A percentile compares a stretch with the other conserved stretches of the same genome.
Evolutionary conservation across 139 green algal species (phyloP).

Genomic region (Trebouxia sp.): DNA sequence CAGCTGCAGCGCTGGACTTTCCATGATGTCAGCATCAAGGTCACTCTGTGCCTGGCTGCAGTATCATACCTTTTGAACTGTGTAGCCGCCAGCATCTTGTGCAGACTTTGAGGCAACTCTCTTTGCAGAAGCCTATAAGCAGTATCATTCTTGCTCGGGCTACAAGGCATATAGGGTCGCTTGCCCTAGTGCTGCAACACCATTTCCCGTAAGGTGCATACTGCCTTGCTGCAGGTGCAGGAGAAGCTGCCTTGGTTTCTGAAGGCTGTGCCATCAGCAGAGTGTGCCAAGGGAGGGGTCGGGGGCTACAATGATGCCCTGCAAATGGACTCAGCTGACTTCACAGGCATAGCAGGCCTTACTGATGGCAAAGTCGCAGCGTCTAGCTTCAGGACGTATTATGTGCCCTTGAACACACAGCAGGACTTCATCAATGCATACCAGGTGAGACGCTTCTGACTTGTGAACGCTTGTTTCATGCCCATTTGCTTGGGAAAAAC

Average conservation of each 20-base stretch:
- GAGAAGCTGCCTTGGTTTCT: constrained; percentile 86
- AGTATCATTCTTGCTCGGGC: too few species aligned
- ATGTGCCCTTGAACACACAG: constrained; percentile 78
- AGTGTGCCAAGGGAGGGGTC: constrained; percentile 81
- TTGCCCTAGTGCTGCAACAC: neutral
- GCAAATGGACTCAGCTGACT: constrained; percentile 33
- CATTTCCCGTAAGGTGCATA: neutral
- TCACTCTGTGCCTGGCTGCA: too few species aligned
- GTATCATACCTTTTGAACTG: too few species aligned
- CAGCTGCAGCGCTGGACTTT: too few species aligned
- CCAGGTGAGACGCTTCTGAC: constrained; percentile 22
- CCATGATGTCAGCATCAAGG: too few species aligned
- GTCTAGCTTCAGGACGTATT: constrained; percentile 81
- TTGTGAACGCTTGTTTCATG: too few species aligned
- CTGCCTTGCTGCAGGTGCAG: constrained; percentile 24
- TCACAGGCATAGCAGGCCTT: constrained; percentile 48
- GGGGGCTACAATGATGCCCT: constrained; percentile 78
- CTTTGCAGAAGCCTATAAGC: too few species aligned
- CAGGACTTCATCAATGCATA: constrained; percentile 84
- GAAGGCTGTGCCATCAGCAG: constrained; percentile 58
- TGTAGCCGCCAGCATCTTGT: too few species aligned
- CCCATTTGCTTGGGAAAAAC: too few species aligned
- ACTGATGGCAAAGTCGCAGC: constrained; percentile 56
- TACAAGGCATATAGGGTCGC: neutral
- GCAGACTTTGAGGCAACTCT: too few species aligned